Evolutionary conservation across 139 green algal genomes (phyloP), one percentile per base, ranked within the genome.

Genomic region (Chloropicon primus): DNA sequence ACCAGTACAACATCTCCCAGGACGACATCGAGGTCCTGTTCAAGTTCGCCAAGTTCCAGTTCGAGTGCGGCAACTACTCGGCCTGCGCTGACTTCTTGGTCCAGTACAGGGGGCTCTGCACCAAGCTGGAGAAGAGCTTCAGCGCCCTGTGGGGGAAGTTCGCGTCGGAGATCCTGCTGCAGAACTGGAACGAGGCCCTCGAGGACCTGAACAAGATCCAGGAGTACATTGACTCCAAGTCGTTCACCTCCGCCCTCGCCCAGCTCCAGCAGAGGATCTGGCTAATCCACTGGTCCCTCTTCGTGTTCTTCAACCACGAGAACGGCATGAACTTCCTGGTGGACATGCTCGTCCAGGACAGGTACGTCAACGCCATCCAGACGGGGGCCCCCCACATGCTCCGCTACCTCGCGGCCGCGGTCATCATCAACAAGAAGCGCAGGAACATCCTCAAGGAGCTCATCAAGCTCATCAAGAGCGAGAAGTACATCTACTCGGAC

Each of bases 281-380:
- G 96, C 88, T 99, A 78, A 90, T 98, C 87, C 96, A 99, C 86
- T 99, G 94, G 96, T 79, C 85, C 2, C 87, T 99, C 22, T 98
- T 96, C 81, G 90, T 98, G 26, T 98, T 97, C 89, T 98, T 97
- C 87, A 98, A 99, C 89, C 90, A 95, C 80, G 92, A 97, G 77
- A 96, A 94, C 79, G 96, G 96, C 21, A 85, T 90, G 74, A 96
- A 96, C 83, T 81, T 85, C 29, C 90, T 99, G 74, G 91, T 98
- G 24, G 96, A 99, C 85, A 84, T 98, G 2, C 97, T 97, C 86
- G 87, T 99, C 72, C 89, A 94, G 81, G 93, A 97, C 24, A 92
- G 86, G 79, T 94, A 94, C 80, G 76, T 92, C 23, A 87, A 88
- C 25, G 90, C 90, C n/a, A 88, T 96, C 27, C 91, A 96, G 85